A percentile compares a stretch with the other conserved stretches of the same genome.
phyloP scores from a whole-genome alignment of 2,329 filamentous ascomycete genomes.

The Epichloe baconii region DNA sequence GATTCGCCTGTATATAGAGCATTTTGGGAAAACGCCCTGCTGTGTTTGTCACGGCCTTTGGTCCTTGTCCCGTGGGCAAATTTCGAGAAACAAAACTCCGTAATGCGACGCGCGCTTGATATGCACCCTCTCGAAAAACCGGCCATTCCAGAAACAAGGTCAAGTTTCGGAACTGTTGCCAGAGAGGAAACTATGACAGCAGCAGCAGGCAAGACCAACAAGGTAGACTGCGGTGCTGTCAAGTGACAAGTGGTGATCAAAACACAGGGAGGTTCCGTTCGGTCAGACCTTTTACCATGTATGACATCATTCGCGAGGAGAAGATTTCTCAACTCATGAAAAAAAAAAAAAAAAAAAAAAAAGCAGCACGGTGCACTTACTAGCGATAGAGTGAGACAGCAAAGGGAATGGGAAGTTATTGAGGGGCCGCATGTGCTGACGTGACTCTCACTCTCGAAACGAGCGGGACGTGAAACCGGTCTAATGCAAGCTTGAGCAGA shows the following conservation, averaged over 20 bases:
- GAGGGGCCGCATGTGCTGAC: background rate
- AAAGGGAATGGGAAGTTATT: background rate
- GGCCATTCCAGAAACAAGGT: background rate
- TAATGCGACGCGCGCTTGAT: conserved; percentile 26
- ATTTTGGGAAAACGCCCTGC: conserved; percentile 5
- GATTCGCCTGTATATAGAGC: conserved; percentile 11
- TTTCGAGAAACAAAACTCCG: conserved; percentile 36
- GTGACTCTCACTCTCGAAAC: background rate
- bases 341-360: background rate
- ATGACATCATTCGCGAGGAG: conserved; percentile 34
- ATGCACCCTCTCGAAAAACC: background rate
- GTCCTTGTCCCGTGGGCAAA: conserved; percentile 31
- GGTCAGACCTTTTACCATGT: conserved; percentile 57
- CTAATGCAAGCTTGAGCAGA: background rate
- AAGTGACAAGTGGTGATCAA: conserved; percentile 11
- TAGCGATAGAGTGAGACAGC: background rate
- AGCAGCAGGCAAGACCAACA: background rate
- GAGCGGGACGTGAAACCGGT: background rate
- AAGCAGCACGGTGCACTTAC: background rate
- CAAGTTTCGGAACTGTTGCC: no score
- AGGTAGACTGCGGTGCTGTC: background rate
- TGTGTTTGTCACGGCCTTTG: conserved; percentile 48
- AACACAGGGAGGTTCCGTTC: conserved; percentile 34
- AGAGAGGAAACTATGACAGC: background rate
- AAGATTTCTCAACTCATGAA: background rate